phyloP scores from a whole-genome alignment of 805 yeast species.

The Candida adriatica region DNA sequence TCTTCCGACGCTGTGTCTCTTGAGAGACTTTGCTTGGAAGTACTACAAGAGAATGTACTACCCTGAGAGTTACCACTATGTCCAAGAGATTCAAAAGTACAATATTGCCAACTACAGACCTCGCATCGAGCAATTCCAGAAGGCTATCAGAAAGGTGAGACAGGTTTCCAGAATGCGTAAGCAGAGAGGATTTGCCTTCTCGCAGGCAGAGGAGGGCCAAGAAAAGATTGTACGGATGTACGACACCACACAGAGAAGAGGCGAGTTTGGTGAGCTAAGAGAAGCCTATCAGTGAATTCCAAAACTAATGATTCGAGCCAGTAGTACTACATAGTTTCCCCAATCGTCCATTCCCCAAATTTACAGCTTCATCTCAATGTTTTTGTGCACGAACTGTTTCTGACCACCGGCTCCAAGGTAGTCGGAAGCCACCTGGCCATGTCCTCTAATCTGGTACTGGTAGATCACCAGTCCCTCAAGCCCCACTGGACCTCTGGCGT shows the following conservation, averaged over 20 bases:
- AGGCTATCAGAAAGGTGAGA: slow-evolving; percentile 93
- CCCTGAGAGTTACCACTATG: slow-evolving; percentile 91
- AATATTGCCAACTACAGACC: slow-evolving; percentile 92
- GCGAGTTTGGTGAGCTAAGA: slow-evolving; percentile 58
- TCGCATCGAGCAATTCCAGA: slow-evolving; percentile 94
- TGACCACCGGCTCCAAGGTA: slow-evolving; percentile 91
- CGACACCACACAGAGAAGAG: slow-evolving; percentile 84
- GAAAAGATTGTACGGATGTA: slow-evolving; percentile 88
- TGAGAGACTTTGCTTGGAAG: slow-evolving; percentile 91
- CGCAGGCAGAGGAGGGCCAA: slow-evolving; percentile 93
- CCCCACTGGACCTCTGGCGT: slow-evolving; percentile 98
- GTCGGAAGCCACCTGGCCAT: slow-evolving; percentile 89
- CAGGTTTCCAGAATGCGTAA: slow-evolving; percentile 98
- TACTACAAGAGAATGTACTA: slow-evolving; percentile 85
- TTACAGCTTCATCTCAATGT: slow-evolving; percentile 32
- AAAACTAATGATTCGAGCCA: too few relatives aligned
- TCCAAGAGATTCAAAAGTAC: slow-evolving; percentile 94
- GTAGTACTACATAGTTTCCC: too few relatives aligned
- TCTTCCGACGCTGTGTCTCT: slow-evolving; percentile 67
- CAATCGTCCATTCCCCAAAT: too few relatives aligned
- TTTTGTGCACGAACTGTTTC: slow-evolving; percentile 69
- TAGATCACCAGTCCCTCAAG: slow-evolving; percentile 94
- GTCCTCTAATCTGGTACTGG: slow-evolving; percentile 87
- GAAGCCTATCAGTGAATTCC: slow-evolving; percentile 35
- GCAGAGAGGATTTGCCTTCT: slow-evolving; percentile 97